Evolutionary conservation across 495 filamentous ascomycete genomes (phyloP).

Genomic region (Hypoxylon subgilvum): DNA sequence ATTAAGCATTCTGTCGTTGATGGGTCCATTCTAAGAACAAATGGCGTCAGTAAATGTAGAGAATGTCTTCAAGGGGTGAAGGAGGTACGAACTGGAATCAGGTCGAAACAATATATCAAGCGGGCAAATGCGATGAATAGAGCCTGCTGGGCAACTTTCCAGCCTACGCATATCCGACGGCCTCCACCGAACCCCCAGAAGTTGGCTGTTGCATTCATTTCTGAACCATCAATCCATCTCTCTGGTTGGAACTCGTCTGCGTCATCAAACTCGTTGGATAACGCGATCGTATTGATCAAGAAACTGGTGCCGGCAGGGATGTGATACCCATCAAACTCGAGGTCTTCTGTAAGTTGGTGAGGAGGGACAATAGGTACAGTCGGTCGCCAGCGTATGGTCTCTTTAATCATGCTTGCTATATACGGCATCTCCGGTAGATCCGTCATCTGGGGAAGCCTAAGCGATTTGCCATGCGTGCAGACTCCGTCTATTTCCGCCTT

Average conservation of each 20-base stretch:
- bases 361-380: conserved; percentile 41
- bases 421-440: conserved; percentile 59
- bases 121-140: conserved; percentile 55
- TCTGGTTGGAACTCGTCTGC: conserved; percentile 53
- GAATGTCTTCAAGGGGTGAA: too few species aligned
- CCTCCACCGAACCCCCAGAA: conserved; percentile 48
- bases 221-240: conserved; percentile 53
- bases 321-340: conserved; percentile 57
- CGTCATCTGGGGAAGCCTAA: conserved; percentile 50
- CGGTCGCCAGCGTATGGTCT: conserved; percentile 63
- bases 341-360: conserved; percentile 48
- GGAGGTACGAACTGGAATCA: conserved; percentile 3
- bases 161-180: conserved; percentile 54
- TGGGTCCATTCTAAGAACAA: too few species aligned
- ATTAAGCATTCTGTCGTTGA: background rate
- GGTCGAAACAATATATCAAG: conserved; percentile 52
- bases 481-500: conserved; percentile 49
- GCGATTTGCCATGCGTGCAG: conserved; percentile 41
- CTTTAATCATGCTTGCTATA: conserved; percentile 56
- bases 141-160: conserved; percentile 48
- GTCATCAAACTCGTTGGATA: conserved; percentile 39
- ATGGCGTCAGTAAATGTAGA: too few species aligned
- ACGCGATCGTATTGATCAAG: conserved; percentile 45
- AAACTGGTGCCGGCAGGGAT: conserved; percentile 54
- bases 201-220: background rate